Base-by-base conservation (phyloP, 2,329 filamentous ascomycete genomes). In the Colletotrichum abscissum region DNA sequence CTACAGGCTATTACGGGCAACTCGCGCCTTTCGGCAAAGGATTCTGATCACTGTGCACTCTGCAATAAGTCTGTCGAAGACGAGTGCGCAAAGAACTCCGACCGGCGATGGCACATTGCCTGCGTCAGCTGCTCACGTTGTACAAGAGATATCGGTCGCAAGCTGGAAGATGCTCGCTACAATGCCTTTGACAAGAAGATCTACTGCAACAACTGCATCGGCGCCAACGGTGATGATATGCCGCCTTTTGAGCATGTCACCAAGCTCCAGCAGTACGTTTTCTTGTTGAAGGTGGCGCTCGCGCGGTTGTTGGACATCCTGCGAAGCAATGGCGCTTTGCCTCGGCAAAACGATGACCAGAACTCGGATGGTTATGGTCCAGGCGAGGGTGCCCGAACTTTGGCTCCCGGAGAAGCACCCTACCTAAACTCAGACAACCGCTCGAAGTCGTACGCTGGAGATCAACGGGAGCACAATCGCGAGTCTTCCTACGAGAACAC, bases 31-130 rank as follows among this genome's bases (percentile, higher is more conserved):
- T 92, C 93, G 11, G 91, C 93, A 62, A 91, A 93, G 78, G 90
- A 93, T 78, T 95, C 94, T 4, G 97, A 99, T 81, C 93, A 97
- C 75, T 99, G 97, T 80, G 87, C 89, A 5, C 84, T 90, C 28
- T 99, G 97, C 83, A 90, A 92, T 74, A 93, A 95, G 76, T 94
- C 97, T 11, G 96, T 99, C 68, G 97, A 99, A 80, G 96, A 98
- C 80, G 96, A 97, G 81, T 99, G 97, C 81, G 91, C 94, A 74
- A 91, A 92, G 78, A 88, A 89, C 74, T 92, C 91, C 56, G 91
- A 96, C 73, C 89, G 90, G 80, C 91, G 95, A 76, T 97, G 96
- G 91, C 97, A 99, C 81, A 85, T 94, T 58, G 89, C 89, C 58
- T 98, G 97, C 82, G 88, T 97, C 74, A 92, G 89, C 67, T 99